Evolutionary conservation across 768 basidiomycete genomes (phyloP), one percentile per base, ranked within the genome.

Genomic region (Amanita pseudoporphyria): DNA sequence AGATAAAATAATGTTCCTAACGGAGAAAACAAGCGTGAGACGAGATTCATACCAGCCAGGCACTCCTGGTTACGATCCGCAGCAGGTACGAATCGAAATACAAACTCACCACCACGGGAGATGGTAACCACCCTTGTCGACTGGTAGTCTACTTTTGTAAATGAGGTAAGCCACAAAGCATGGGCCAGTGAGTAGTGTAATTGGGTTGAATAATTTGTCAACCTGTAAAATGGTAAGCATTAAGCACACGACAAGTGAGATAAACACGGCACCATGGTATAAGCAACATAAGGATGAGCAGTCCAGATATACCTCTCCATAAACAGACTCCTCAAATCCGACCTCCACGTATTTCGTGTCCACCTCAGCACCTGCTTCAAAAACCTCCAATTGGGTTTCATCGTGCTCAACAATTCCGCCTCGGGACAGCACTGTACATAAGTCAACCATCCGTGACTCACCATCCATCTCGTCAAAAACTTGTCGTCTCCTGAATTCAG

Each of bases 311-410:
- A 67, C 48, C 92, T 66, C 61, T 95, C 91, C 71, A 78, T 93
- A 64, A 94, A 95, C 49, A 95, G 70, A 57, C 84, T 87, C 47
- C 93, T 74, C 55, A 94, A 60, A 73, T 95, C 92, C 1, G 84
- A 87, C 45, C 92, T 71, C 91, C 93, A 95, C 2, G 91, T 95
- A 70, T 95, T 95, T 54, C 92, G 70, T 13, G 91, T 95, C 92
- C 91, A 94, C 54, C 92, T 71, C 47, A 95, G 67, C 10, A 94
- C 92, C 63, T 95, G 93, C 69, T 93, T 92, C 66, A 94, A 68
- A 70, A 95, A 95, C 46, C 88, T 76, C 92, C 91, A 95, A 67
- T 95, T 89, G 22, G 90, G 90, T 67, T 95, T 95, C 92, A 94
- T 97, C 45, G 91, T 94, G 62, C 82, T 86, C 53, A 92, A 69